These are phyloP conservation scores for Abrus pulchellus DNA, from an alignment of 306 rosid genomes.

Conservation along the genomic window DNA sequence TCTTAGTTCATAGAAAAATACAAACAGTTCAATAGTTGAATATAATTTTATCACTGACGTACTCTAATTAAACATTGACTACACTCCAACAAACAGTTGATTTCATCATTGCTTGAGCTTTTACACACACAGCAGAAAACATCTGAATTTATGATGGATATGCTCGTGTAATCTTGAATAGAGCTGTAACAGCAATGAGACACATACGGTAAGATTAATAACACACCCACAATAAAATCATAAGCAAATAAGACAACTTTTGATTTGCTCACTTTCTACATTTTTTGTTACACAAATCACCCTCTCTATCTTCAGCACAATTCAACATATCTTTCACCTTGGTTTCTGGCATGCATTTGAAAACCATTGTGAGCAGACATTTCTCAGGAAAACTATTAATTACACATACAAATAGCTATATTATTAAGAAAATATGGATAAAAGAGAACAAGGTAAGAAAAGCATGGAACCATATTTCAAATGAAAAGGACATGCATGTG, in stretches of 20 bases:
- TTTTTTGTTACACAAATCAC: conserved; percentile 46
- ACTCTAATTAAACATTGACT: conserved; percentile 62
- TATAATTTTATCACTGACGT: conserved; percentile 42
- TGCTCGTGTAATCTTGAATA: conserved; percentile 51
- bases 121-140: conserved; percentile 71
- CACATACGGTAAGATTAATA: conserved; percentile 35
- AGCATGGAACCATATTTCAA: conserved; percentile 29
- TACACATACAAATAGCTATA: conserved; percentile 46
- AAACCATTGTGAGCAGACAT: conserved; percentile 36
- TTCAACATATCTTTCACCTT: conserved; percentile 41
- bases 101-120: conserved; percentile 66
- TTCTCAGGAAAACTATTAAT: conserved; percentile 40
- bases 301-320: conserved; percentile 57
- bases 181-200: conserved; percentile 54
- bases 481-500: background rate
- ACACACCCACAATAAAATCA: background rate
- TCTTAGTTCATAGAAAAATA: conserved; percentile 29
- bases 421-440: conserved; percentile 11
- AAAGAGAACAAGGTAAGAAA: background rate
- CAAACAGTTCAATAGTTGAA: conserved; percentile 42
- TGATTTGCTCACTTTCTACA: conserved; percentile 59
- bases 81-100: conserved; percentile 66
- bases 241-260: conserved; percentile 33
- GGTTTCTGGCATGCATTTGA: conserved; percentile 55
- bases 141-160: conserved; percentile 52